These are phyloP conservation scores for Pythium grandisporangium DNA, from an alignment of 352 stramenopile genomes.

Conservation along the genomic window DNA sequence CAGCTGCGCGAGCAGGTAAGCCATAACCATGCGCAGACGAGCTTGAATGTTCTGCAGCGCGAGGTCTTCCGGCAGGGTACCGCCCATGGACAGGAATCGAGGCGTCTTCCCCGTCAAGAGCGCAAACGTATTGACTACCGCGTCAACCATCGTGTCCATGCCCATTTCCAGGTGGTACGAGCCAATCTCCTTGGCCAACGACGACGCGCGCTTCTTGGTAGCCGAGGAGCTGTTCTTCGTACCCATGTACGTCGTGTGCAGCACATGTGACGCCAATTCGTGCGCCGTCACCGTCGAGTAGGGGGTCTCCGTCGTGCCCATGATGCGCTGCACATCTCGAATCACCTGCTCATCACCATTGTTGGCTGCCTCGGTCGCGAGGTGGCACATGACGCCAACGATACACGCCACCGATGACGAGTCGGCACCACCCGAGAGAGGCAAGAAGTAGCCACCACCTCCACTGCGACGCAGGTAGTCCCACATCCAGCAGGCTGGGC, in stretches of 20 bases:
- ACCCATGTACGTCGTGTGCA: constrained; percentile 98
- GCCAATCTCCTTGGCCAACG: constrained; percentile 89
- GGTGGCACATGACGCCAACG: constrained; percentile 96
- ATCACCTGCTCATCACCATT: constrained; percentile 69
- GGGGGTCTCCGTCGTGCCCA: constrained; percentile 33
- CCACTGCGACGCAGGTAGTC: constrained; percentile 94
- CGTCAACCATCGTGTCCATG: constrained; percentile 95
- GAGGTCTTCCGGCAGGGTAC: constrained; percentile 91
- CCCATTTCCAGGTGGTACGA: constrained; percentile 93
- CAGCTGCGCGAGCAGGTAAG: constrained; percentile 97
- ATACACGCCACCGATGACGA: constrained; percentile 95
- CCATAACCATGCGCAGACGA: constrained; percentile 96
- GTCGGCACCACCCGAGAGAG: constrained; percentile 95
- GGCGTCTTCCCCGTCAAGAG: constrained; percentile 87
- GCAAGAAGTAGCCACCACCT: constrained; percentile 91
- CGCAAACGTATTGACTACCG: constrained; percentile 69
- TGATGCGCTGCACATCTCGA: constrained; percentile 81
- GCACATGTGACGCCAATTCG: constrained; percentile 88
- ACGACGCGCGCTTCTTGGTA: constrained; percentile 86
- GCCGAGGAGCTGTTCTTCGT: constrained; percentile 92
- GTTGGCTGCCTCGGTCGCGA: constrained; percentile 87
- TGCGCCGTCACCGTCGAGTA: constrained; percentile 66
- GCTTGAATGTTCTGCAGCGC: constrained; percentile 99
- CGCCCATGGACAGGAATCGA: constrained; percentile 82
- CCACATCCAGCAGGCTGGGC: constrained; percentile 98